These are phyloP conservation scores for Cystobasidium tubakii DNA, from an alignment of 768 basidiomycete species.

Conservation along the genomic window DNA sequence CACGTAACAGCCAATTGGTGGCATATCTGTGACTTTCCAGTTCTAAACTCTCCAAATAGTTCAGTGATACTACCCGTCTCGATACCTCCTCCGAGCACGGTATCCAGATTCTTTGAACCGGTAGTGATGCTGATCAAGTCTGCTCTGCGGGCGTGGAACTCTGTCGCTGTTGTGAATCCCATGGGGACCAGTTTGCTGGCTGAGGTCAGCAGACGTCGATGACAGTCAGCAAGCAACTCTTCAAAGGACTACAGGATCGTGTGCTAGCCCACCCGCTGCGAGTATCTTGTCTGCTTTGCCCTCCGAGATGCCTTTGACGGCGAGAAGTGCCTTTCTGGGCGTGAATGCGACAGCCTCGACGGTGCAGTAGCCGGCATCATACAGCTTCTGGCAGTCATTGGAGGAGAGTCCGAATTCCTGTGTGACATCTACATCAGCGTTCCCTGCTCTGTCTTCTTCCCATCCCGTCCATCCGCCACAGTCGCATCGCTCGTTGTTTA, in stretches of 20 bases:
- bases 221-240: too few species aligned
- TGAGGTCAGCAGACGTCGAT: slow-evolving; percentile 51
- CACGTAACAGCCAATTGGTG: slow-evolving; percentile 98
- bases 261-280: slow-evolving; percentile 62
- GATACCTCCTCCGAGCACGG: slow-evolving; percentile 93
- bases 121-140: slow-evolving; percentile 96
- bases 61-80: slow-evolving; percentile 98
- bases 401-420: slow-evolving; percentile 82
- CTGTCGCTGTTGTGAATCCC: slow-evolving; percentile 96
- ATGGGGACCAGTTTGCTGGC: slow-evolving; percentile 93
- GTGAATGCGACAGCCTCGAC: slow-evolving; percentile 92
- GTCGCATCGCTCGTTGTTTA: not conserved
- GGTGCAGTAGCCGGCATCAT: slow-evolving; percentile 84
- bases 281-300: slow-evolving; percentile 96
- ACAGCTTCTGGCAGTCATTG: slow-evolving; percentile 90
- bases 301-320: slow-evolving; percentile 94
- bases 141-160: slow-evolving; percentile 86
- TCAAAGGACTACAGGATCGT: too few species aligned
- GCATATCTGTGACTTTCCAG: slow-evolving; percentile 95
- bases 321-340: slow-evolving; percentile 77
- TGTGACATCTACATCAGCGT: not conserved
- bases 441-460: not conserved
- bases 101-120: slow-evolving; percentile 91
- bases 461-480: not conserved
- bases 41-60: slow-evolving; percentile 95